Conservation (phyloP, 768 basidiomycete genomes). For the Terana coerulea region DNA sequence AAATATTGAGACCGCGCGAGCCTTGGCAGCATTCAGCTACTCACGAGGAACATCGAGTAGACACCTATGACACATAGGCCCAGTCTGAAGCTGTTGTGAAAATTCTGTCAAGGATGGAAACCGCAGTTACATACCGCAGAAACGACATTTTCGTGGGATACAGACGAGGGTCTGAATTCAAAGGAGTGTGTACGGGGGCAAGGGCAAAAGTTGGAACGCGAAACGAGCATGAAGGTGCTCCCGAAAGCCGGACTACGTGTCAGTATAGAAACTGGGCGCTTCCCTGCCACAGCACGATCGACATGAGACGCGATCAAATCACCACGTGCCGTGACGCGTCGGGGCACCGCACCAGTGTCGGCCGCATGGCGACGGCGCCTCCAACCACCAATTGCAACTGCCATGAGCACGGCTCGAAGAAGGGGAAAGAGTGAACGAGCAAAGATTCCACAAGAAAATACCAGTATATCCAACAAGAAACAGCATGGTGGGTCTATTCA, state of each 20-base stretch:
- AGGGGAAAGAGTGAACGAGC: not conserved
- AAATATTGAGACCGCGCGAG: conserved; percentile 5
- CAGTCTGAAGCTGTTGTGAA: conserved; percentile 42
- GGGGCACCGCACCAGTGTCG: too few species aligned
- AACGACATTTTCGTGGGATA: conserved; percentile 10
- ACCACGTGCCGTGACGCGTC: conserved; percentile 10
- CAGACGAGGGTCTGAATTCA: not conserved
- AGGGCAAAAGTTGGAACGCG: not conserved
- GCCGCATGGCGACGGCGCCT: not conserved
- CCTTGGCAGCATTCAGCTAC: conserved; percentile 20
- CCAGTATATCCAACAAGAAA: too few species aligned
- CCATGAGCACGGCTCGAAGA: not conserved
- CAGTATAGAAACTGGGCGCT: conserved; percentile 5
- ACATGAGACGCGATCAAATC: conserved; percentile 8
- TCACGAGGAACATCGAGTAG: conserved; percentile 88
- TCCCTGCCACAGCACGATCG: conserved; percentile 5
- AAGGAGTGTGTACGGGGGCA: not conserved
- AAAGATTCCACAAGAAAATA: too few species aligned
- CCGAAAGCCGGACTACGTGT: conserved; percentile 5
- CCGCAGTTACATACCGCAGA: conserved; percentile 5
- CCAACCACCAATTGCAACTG: not conserved
- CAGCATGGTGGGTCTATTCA: too few species aligned
- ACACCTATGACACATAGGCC: conserved; percentile 80
- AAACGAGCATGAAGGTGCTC: not conserved
- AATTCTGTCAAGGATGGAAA: not conserved